Percentiles rank a stretch among this genome's conserved stretches.
Evolutionary conservation across 257 asterid species (phyloP).

Genomic region (Nicotiana benthamiana): DNA sequence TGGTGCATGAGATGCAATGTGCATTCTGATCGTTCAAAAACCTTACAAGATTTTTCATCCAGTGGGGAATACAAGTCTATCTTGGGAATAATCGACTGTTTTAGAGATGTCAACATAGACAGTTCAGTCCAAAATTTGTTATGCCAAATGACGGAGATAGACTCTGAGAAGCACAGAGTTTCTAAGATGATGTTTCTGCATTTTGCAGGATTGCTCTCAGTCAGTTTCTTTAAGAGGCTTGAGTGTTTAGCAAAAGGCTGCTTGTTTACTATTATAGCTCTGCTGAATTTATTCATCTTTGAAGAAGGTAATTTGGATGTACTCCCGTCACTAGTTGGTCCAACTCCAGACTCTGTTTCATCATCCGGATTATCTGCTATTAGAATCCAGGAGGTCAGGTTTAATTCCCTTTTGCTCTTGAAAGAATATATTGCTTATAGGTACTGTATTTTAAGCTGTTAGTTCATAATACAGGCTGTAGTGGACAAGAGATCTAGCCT

Average conservation of each 20-base stretch:
- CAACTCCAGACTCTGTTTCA: conserved; percentile 24
- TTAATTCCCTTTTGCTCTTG: not conserved
- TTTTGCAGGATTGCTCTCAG: conserved; percentile 63
- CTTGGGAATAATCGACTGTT: conserved; percentile 35
- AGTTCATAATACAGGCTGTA: conserved; percentile 35
- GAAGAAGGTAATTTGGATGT: conserved; percentile 68
- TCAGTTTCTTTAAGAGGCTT: conserved; percentile 50
- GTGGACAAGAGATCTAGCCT: conserved; percentile 41
- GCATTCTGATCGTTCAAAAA: conserved; percentile 25
- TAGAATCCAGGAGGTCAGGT: conserved; percentile 37
- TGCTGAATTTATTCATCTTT: conserved; percentile 56
- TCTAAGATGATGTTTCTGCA: conserved; percentile 65
- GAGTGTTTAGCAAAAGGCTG: conserved; percentile 73
- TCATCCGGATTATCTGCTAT: conserved; percentile 35
- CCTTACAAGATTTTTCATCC: conserved; percentile 34
- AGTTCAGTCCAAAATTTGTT: conserved; percentile 44
- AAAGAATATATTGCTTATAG: not conserved
- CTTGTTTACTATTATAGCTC: conserved; percentile 42
- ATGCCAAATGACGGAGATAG: conserved; percentile 29
- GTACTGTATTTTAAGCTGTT: conserved; percentile 15
- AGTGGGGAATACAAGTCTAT: conserved; percentile 59
- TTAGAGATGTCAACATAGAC: conserved; percentile 32
- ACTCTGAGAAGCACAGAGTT: conserved; percentile 25
- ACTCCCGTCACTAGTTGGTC: conserved; percentile 33
- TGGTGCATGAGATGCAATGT: conserved; percentile 32